Evolutionary conservation across 176 grass and related monocot genomes (phyloP).

Genomic region (Ampelocalamus luodianensis): DNA sequence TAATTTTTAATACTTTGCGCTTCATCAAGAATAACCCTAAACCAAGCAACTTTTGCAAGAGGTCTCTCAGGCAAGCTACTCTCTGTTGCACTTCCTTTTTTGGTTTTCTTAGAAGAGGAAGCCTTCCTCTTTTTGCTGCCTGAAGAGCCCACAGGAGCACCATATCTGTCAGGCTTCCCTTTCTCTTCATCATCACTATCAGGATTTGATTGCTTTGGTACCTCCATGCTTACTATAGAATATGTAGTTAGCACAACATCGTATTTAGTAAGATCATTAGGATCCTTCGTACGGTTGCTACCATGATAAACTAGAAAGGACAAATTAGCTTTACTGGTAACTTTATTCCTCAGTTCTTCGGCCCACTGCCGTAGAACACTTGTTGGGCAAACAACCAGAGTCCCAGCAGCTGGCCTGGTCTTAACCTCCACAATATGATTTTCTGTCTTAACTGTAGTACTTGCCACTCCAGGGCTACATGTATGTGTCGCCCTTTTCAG

Average conservation of each 20-base stretch:
- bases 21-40: constrained; percentile 97
- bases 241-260: constrained; percentile 99
- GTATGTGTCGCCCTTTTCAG: constrained; percentile 41
- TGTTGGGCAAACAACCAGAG: constrained; percentile 98
- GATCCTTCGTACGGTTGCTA: constrained; percentile 87
- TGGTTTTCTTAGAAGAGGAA: constrained; percentile 51
- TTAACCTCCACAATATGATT: constrained; percentile 50
- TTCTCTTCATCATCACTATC: constrained; percentile 90
- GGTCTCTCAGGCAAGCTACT: constrained; percentile 71
- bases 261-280: constrained; percentile 80
- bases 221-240: constrained; percentile 98
- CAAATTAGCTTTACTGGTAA: constrained; percentile 79
- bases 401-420: constrained; percentile 86
- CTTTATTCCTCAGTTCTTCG: constrained; percentile 90
- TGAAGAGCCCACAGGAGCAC: constrained; percentile 42
- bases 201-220: constrained; percentile 89
- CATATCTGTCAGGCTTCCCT: constrained; percentile 68
- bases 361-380: constrained; percentile 98
- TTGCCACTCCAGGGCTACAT: constrained; percentile 40
- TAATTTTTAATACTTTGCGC: constrained; percentile 99
- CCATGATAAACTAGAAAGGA: constrained; percentile 95
- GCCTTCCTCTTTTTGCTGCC: constrained; percentile 76
- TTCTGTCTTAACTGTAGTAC: constrained; percentile 47
- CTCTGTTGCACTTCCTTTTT: constrained; percentile 50
- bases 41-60: constrained; percentile 94